phyloP scores from a whole-genome alignment of 768 basidiomycete genomes.

The Podaxis pistillaris region DNA sequence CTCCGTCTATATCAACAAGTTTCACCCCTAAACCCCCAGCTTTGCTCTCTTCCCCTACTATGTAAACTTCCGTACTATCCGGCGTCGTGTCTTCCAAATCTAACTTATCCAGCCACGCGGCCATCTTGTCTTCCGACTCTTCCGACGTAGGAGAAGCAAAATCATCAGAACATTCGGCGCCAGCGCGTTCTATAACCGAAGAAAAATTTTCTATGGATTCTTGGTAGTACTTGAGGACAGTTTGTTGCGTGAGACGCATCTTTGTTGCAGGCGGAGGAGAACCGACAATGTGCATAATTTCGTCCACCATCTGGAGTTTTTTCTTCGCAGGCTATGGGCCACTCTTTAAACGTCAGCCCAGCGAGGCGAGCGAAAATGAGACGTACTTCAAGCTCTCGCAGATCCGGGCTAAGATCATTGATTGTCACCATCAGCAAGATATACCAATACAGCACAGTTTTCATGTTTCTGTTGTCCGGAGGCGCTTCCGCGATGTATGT shows the following conservation, averaged over 20 bases:
- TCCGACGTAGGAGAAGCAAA: conserved; percentile 19
- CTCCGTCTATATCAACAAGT: background rate
- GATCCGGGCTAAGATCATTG: conserved; percentile 46
- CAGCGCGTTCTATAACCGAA: conserved; percentile 35
- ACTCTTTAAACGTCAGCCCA: too few species aligned
- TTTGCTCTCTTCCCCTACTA: background rate
- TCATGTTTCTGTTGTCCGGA: conserved; percentile 61
- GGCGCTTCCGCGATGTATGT: conserved; percentile 50
- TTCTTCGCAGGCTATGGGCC: conserved; percentile 29
- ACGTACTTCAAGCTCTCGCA: conserved; percentile 43
- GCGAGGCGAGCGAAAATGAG: too few species aligned
- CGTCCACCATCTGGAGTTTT: conserved; percentile 50
- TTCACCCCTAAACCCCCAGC: background rate
- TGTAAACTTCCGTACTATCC: conserved; percentile 17
- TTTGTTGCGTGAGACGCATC: conserved; percentile 49
- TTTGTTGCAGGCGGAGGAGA: conserved; percentile 45
- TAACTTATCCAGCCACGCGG: conserved; percentile 54
- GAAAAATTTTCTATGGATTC: conserved; percentile 47
- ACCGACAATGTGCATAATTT: conserved; percentile 36
- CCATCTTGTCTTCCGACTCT: conserved; percentile 55
- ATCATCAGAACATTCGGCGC: conserved; percentile 17
- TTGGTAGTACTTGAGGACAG: conserved; percentile 46
- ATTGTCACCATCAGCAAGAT: conserved; percentile 52
- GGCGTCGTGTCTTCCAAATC: conserved; percentile 33
- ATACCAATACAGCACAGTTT: conserved; percentile 58